Percentiles rank a stretch among this genome's conserved stretches.
phyloP scores from a whole-genome alignment of 257 asterid genomes.

The Apocynum venetum region DNA sequence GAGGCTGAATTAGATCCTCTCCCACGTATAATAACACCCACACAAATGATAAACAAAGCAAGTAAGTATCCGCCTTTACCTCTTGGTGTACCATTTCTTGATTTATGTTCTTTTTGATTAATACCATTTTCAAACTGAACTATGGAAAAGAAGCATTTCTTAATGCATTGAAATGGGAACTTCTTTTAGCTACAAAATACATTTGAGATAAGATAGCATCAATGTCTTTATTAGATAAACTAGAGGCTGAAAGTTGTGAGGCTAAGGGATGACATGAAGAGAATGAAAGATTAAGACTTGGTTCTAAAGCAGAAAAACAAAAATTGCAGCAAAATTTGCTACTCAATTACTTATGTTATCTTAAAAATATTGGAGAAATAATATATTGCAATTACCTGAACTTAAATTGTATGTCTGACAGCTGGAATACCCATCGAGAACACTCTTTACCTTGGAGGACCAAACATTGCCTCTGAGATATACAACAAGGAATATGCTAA shows the following conservation, averaged over 20 bases:
- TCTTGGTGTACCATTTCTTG: background rate
- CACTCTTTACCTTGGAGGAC: conserved; percentile 85
- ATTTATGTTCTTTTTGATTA: background rate
- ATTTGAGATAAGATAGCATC: background rate
- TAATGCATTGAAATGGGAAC: background rate
- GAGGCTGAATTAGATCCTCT: conserved; percentile 72
- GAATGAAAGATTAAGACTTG: background rate
- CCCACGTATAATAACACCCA: conserved; percentile 84
- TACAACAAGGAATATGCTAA: conserved; percentile 87
- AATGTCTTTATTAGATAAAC: background rate
- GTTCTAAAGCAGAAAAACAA: background rate
- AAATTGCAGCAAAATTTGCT: background rate
- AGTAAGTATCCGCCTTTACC: conserved; percentile 42
- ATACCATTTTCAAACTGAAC: background rate
- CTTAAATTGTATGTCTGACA: conserved; percentile 26
- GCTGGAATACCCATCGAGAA: conserved; percentile 73
- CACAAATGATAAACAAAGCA: conserved; percentile 77
- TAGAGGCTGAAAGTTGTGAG: background rate
- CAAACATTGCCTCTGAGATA: conserved; percentile 88
- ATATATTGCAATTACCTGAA: conserved; percentile 15
- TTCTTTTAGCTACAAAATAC: background rate
- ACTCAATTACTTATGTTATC: background rate
- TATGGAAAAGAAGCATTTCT: no score
- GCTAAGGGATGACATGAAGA: background rate
- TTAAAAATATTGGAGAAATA: background rate